Conservation (phyloP, 768 basidiomycete genomes). For the Zangia roseola region DNA sequence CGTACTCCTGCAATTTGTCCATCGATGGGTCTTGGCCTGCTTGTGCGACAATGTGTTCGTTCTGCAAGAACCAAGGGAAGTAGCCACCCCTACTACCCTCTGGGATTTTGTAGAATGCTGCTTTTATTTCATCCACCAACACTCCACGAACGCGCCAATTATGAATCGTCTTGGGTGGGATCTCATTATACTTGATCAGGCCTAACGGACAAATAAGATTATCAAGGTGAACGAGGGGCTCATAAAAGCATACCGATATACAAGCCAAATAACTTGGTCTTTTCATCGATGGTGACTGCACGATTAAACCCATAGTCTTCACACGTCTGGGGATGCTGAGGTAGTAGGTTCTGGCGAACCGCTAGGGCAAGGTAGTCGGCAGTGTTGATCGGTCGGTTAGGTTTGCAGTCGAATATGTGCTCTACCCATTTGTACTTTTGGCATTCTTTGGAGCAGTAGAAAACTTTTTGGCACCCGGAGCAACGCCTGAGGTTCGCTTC, state of each 20-base stretch:
- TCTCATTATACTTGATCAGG: constrained; percentile 21
- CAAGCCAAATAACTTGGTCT: constrained; percentile 29
- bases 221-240: too few relatives aligned
- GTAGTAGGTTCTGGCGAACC: constrained; percentile 20
- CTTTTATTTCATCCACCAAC: too few relatives aligned
- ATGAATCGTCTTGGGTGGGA: constrained; percentile 30
- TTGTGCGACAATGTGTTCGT: constrained; percentile 29
- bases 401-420: too few relatives aligned
- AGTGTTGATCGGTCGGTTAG: neutral
- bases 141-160: constrained; percentile 34
- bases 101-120: constrained; percentile 26
- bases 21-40: constrained; percentile 4
- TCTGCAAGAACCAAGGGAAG: constrained; percentile 38
- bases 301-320: too few relatives aligned
- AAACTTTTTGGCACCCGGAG: too few relatives aligned
- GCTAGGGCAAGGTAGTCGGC: constrained; percentile 30
- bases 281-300: constrained; percentile 14
- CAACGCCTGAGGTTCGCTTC: too few relatives aligned
- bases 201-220: constrained; percentile 5
- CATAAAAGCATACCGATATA: constrained; percentile 2
- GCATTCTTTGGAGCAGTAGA: neutral
- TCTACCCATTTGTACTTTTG: neutral
- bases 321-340: constrained; percentile 30
- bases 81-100: constrained; percentile 23
- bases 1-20: neutral